These are phyloP conservation scores for Candida andamanensis DNA, from an alignment of 805 yeast genomes.

Conservation along the genomic window DNA sequence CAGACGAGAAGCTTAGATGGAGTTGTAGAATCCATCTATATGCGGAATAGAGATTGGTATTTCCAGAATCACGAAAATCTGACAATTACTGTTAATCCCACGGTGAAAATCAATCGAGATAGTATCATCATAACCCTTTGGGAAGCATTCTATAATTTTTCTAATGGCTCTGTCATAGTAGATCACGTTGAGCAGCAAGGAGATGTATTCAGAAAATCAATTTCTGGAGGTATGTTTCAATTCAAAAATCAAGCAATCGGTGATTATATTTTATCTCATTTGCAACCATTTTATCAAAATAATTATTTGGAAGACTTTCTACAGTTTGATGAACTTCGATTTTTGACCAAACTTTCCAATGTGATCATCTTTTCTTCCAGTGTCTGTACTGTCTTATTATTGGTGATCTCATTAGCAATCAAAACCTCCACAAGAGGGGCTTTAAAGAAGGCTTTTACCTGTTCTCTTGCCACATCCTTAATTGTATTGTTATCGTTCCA, in stretches of 20 bases:
- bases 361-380: neutral
- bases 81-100: conserved; percentile 18
- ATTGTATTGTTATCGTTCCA: conserved; percentile 1
- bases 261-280: conserved; percentile 1
- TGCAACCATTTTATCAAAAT: conserved; percentile 2
- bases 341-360: conserved; percentile 6
- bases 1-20: too few species aligned
- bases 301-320: neutral
- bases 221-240: neutral
- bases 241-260: neutral
- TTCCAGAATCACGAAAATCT: conserved; percentile 9
- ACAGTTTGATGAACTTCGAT: conserved; percentile 2
- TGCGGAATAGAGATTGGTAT: conserved; percentile 17
- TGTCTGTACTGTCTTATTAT: neutral
- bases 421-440: too few species aligned
- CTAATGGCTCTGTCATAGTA: neutral
- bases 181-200: conserved; percentile 2
- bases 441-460: neutral
- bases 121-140: neutral
- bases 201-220: neutral
- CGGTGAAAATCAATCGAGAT: conserved; percentile 4
- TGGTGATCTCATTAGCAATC: too few species aligned
- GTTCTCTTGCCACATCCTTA: neutral
- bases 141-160: neutral
- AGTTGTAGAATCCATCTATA: too few species aligned